A percentile compares a stretch with the other conserved stretches of the same genome.
phyloP scores from a whole-genome alignment of 2,329 filamentous ascomycete species.

The Claviceps purpurea region DNA sequence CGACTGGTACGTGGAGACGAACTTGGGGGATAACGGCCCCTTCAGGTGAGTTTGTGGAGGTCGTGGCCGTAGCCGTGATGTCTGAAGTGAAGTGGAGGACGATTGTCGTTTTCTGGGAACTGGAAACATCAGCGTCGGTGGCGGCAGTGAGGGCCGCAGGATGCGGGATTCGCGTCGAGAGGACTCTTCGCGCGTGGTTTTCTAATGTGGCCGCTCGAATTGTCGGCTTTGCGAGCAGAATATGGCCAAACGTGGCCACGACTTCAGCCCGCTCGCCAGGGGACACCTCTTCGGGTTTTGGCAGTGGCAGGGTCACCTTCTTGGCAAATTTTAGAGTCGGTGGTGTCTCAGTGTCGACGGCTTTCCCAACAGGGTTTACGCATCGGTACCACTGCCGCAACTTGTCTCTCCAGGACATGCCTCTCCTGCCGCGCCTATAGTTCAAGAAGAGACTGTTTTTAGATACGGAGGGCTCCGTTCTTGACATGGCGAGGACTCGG shows the following conservation, averaged over 20 bases:
- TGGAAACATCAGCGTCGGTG: conserved; percentile 15
- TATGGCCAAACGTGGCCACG: conserved; percentile 36
- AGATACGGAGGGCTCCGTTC: not conserved
- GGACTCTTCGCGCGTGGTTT: conserved; percentile 17
- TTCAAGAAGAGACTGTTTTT: conserved; percentile 9
- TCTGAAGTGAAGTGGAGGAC: conserved; percentile 34
- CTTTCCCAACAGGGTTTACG: conserved; percentile 10
- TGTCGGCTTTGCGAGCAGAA: conserved; percentile 25
- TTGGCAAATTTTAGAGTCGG: not conserved
- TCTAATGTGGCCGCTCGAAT: conserved; percentile 1
- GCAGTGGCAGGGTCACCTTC: not conserved
- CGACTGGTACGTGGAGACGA: conserved; percentile 19
- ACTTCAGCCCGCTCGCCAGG: conserved; percentile 9
- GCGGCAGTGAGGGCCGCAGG: conserved; percentile 29
- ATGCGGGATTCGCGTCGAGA: conserved; percentile 34
- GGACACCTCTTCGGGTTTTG: not conserved
- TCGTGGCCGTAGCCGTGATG: not conserved
- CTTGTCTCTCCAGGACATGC: conserved; percentile 23
- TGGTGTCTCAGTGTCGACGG: not conserved
- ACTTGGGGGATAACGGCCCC: conserved; percentile 8
- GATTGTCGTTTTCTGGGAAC: conserved; percentile 19
- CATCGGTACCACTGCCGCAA: conserved; percentile 19
- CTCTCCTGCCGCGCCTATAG: conserved; percentile 17
- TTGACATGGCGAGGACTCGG: conserved; percentile 11
- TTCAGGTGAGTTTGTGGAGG: not conserved